A percentile compares a stretch with the other conserved stretches of the same genome.
Conservation (phyloP, 305 asterid genomes). For the Striga hermonthica region DNA sequence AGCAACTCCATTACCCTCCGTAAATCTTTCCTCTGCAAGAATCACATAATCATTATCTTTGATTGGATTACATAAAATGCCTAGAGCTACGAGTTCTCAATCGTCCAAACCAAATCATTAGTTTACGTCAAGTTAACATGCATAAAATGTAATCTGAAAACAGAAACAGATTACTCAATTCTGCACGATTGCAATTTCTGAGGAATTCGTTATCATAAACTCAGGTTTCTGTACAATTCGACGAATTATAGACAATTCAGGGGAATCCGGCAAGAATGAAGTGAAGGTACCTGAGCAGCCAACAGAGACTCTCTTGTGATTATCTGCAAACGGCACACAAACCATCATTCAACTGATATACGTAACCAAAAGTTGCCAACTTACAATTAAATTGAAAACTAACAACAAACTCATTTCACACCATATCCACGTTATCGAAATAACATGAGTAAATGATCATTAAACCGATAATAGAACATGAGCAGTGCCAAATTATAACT, state of each 20-base stretch:
- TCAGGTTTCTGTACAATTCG: too few relatives aligned
- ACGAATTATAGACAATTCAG: too few relatives aligned
- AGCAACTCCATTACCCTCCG: conserved; percentile 81
- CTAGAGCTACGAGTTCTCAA: not conserved
- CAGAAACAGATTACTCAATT: too few relatives aligned
- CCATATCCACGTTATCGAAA: too few relatives aligned
- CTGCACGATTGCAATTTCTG: too few relatives aligned
- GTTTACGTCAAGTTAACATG: not conserved
- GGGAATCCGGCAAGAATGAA: too few relatives aligned
- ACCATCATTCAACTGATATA: not conserved
- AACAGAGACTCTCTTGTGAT: conserved; percentile 82
- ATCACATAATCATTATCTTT: conserved; percentile 11
- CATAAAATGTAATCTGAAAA: too few relatives aligned
- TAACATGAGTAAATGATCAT: conserved; percentile 5
- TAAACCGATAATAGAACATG: too few relatives aligned
- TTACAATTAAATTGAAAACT: not conserved
- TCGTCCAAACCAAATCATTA: not conserved
- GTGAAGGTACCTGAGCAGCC: conserved; percentile 99
- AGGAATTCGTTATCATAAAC: not conserved
- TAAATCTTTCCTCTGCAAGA: conserved; percentile 70
- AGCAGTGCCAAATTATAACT: too few relatives aligned
- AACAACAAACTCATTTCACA: too few relatives aligned
- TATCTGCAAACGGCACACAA: conserved; percentile 50
- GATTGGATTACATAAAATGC: conserved; percentile 2
- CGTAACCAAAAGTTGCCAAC: not conserved